phyloP scores from a whole-genome alignment of 345 rosid genomes.

The Syzygium jambos region DNA sequence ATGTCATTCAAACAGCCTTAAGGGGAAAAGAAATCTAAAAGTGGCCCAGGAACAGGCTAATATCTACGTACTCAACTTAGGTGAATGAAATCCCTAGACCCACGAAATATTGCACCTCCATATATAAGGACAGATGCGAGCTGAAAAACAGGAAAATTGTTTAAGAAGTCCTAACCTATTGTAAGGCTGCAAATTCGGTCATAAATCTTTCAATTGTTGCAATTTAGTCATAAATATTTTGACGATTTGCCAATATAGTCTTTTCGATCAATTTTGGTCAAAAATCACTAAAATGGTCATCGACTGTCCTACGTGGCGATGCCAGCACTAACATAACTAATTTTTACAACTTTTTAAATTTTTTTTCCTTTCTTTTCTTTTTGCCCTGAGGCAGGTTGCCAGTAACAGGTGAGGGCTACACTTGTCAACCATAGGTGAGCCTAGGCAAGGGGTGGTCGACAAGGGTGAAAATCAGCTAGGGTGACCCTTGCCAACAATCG shows the following conservation, averaged over 20 bases:
- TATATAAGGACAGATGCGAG: background rate
- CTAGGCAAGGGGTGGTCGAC: background rate
- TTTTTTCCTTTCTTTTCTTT: background rate
- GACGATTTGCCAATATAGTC: rapidly evolving
- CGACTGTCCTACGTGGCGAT: rapidly evolving
- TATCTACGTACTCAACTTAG: background rate
- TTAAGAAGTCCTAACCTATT: rapidly evolving
- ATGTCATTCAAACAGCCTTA: background rate
- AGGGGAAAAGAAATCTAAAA: background rate
- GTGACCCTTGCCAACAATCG: background rate
- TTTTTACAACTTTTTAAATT: background rate
- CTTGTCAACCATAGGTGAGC: background rate
- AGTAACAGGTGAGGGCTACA: background rate
- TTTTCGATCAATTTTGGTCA: background rate
- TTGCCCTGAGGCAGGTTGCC: background rate
- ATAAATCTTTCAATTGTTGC: background rate
- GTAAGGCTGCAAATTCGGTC: rapidly evolving
- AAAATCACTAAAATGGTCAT: background rate
- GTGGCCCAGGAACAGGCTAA: background rate
- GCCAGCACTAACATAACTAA: rapidly evolving
- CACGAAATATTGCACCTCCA: background rate
- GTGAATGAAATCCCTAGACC: background rate
- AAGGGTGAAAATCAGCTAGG: background rate
- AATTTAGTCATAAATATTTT: background rate
- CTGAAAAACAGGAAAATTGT: background rate